These are phyloP conservation scores for Dactylellina leptospora DNA, from an alignment of 2,329 filamentous ascomycete genomes.

Conservation along the genomic window DNA sequence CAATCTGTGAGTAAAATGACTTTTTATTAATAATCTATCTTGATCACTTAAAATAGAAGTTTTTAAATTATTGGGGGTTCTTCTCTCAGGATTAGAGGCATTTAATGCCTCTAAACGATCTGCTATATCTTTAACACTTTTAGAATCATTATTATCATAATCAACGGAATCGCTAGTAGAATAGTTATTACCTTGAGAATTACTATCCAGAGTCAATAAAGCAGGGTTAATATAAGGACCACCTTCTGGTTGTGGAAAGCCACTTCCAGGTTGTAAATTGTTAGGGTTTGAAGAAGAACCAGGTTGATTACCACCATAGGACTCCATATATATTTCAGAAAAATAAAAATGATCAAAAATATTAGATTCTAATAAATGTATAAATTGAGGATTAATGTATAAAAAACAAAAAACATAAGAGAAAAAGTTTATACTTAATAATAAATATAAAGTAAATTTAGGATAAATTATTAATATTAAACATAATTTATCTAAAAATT, in stretches of 20 bases:
- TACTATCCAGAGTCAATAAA: neutral
- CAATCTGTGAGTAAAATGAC: neutral
- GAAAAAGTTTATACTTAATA: conserved; percentile 1
- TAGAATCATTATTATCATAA: too few relatives aligned
- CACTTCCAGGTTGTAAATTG: neutral
- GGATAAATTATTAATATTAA: neutral
- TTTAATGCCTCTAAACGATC: neutral
- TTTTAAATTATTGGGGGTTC: neutral
- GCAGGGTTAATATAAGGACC: neutral
- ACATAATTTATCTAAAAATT: conserved; percentile 3
- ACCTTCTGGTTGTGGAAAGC: neutral
- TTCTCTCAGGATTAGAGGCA: neutral
- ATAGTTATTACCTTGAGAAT: neutral
- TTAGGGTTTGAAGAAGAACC: neutral
- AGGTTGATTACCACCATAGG: neutral
- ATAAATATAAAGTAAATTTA: neutral
- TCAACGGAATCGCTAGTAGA: neutral
- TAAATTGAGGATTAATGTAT: neutral
- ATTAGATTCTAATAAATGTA: neutral
- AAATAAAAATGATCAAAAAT: neutral
- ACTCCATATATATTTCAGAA: neutral
- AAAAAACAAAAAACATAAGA: neutral
- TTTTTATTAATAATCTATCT: conserved; percentile 2
- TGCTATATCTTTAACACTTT: neutral
- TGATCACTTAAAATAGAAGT: neutral